Base-by-base conservation (phyloP, 257 asterid species). In the Solanum chaucha region DNA sequence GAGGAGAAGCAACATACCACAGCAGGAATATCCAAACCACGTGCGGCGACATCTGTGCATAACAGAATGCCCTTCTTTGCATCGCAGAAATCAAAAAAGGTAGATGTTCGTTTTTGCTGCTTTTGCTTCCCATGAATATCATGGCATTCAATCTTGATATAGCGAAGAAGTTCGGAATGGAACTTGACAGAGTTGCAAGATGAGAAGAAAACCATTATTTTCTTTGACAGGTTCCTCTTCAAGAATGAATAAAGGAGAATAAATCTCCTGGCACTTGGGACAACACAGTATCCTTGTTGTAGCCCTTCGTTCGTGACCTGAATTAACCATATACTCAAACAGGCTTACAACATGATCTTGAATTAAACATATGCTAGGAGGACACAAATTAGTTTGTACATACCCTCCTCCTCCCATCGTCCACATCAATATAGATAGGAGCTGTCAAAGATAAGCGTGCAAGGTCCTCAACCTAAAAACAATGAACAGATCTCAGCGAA, bases 181-280 rank as follows among this genome's bases (percentile, higher is more conserved):
- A 95, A 97, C 90, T 94, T 95, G 87, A 97, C 99, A 13, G 99
- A 97, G 83, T 92, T 86, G 91, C 99, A 92, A 3, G 99, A 93
- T 24, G 99, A 97, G 93, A 97, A 97, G 94, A 97, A 97, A 90
- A 97, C 99, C 99, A 97, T 97, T 89, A 97, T 94, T 96, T 96
- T 97, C 98, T 97, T 96, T 30, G 97, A 89, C 86, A 89, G 88
- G 83, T 97, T 96, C 92, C 92, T 95, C 92, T 94, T 97, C 91
- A 97, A 90, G 91, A 97, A 97, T 83, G 98, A 93, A 89, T 96
- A 97, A n/a, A 97, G 97, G 90, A 97, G 98, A 90, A 93, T 55
- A 88, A 97, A 95, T 91, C 99, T 95, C 88, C 92, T 90, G 44
- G 95, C 92, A 90, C 98, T 92, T 5, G 98, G 97, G 87, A 97